Evolutionary conservation across 768 basidiomycete genomes (phyloP), one percentile per base, ranked within the genome.

Genomic region (Pisolithus orientalis): DNA sequence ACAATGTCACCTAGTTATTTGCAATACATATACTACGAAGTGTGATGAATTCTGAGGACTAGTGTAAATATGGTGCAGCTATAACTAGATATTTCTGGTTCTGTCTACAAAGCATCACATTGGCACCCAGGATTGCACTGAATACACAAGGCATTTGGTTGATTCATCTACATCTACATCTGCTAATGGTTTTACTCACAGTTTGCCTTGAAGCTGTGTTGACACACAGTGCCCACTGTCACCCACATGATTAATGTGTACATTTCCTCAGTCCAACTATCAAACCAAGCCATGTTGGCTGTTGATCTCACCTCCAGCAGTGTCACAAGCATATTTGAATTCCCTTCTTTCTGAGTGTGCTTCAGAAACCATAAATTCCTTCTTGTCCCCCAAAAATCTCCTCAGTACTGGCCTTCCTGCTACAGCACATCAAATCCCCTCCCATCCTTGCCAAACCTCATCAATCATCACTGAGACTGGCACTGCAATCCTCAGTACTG

Each of bases 401-500:
- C n/a, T n/a, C n/a, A n/a, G n/a, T n/a, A n/a, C n/a, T n/a, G n/a
- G n/a, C n/a, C n/a, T n/a, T n/a, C n/a, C n/a, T n/a, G n/a, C n/a
- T n/a, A n/a, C n/a, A n/a, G n/a, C n/a, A n/a, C n/a, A n/a, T n/a
- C n/a, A n/a, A n/a, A n/a, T n/a, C n/a, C 83, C 66, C 77, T 90
- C 40, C 90, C 89, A n/a, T 89, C 82, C 52, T 94, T 83, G 60
- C 92, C 82, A 24, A 85, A 83, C 66, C 78, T n/a, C n/a, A n/a
- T n/a, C n/a, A n/a, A n/a, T 96, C 71, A 79, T 94, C 77, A 92
- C 93, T 68, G 98, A 99, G 77, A 94, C 94, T 43, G 93, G 94
- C 56, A 82, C 89, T 49, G 87, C 93, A 62, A 77, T 97, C 64
- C 83, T 97, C 50, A 91, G 92, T 64, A 90, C 91, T 14, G 93